Conservation (phyloP, 805 yeast species). For the Myxozyma vanderwaltii region DNA sequence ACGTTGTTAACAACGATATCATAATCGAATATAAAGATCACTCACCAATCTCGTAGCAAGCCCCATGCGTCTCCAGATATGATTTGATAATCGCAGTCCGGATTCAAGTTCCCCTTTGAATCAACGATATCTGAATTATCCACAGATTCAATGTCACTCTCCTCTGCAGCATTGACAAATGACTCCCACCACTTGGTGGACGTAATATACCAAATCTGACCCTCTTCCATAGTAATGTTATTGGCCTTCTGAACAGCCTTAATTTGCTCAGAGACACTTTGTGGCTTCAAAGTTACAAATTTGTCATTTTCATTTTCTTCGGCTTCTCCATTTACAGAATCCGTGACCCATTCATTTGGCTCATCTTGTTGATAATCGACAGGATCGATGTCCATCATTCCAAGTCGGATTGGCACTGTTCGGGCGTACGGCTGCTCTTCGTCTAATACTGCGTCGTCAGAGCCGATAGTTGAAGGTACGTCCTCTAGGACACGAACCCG, state of each 20-base stretch:
- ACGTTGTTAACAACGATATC: not conserved
- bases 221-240: slow-evolving; percentile 9
- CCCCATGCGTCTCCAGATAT: slow-evolving; percentile 31
- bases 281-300: not conserved
- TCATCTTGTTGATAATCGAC: not conserved
- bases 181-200: slow-evolving; percentile 27
- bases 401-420: slow-evolving; percentile 1
- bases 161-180: slow-evolving; percentile 2
- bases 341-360: not conserved
- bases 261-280: slow-evolving; percentile 19
- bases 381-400: not conserved
- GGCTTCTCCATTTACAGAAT: not conserved
- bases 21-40: not conserved
- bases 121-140: slow-evolving; percentile 29
- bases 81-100: slow-evolving; percentile 19
- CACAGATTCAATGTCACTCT: slow-evolving; percentile 21
- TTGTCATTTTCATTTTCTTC: not conserved
- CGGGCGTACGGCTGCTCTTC: slow-evolving; percentile 4
- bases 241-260: not conserved
- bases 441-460: not conserved
- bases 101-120: not conserved
- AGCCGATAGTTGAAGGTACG: not conserved
- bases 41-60: slow-evolving; percentile 25
- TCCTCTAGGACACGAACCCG: slow-evolving; percentile 24
- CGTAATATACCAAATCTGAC: slow-evolving; percentile 32